phyloP scores from a whole-genome alignment of 371 early-diverging fungal genomes.

The Rhizopus stolonifer region DNA sequence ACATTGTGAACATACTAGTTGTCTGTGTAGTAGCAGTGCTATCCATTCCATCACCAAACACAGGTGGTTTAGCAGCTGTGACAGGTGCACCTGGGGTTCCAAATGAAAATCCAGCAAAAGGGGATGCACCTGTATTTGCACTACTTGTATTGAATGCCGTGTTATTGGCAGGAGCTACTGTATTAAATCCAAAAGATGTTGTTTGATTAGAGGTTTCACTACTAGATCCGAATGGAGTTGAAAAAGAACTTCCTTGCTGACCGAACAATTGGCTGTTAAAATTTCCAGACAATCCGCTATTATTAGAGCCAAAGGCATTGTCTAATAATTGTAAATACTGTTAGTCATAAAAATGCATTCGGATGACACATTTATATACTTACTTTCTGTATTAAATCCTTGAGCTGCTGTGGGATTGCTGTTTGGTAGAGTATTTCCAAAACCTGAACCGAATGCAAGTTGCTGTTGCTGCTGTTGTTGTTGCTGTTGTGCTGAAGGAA shows the following conservation, averaged over 20 bases:
- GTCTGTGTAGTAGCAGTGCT: neutral
- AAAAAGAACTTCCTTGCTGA: neutral
- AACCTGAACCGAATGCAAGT: neutral
- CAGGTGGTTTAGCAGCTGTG: neutral
- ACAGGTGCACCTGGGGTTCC: slow-evolving; percentile 1
- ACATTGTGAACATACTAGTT: neutral
- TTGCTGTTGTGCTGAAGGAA: neutral
- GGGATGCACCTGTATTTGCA: neutral
- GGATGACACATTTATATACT: neutral
- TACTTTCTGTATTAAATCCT: neutral
- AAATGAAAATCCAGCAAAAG: slow-evolving; percentile 17
- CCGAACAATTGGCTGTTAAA: neutral
- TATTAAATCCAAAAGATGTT: neutral
- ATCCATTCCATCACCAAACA: neutral
- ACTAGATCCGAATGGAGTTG: neutral
- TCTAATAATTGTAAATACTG: neutral
- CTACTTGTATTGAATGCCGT: neutral
- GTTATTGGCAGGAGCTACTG: neutral
- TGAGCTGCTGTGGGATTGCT: neutral
- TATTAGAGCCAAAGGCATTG: neutral
- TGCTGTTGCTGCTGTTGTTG: neutral
- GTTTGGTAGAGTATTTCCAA: neutral
- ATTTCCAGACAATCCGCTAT: neutral
- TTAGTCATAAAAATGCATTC: neutral
- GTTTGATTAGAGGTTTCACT: neutral